Evolutionary conservation across 2,329 filamentous ascomycete species (phyloP).

Genomic region (Ophiostoma perfectum): DNA sequence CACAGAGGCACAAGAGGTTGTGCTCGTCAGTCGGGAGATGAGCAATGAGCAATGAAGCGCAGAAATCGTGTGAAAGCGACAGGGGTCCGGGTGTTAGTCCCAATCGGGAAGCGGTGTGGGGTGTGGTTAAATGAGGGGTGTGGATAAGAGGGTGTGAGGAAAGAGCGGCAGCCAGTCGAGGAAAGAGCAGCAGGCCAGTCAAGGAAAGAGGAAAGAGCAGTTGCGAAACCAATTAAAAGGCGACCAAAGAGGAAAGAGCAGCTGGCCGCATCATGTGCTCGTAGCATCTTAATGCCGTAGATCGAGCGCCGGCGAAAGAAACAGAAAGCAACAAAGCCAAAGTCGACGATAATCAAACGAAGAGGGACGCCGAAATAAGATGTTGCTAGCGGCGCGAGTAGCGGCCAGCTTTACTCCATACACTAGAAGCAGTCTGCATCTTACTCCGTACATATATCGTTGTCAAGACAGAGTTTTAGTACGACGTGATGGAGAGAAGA

Average conservation of each 20-base stretch:
- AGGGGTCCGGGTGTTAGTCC: slow-evolving; percentile 10
- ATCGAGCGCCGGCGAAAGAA: background rate
- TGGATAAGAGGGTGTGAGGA: background rate
- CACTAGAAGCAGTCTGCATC: background rate
- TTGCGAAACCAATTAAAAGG: background rate
- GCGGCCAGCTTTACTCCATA: background rate
- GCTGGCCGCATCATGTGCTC: background rate
- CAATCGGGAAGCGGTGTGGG: background rate
- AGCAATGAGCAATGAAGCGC: slow-evolving; percentile 11
- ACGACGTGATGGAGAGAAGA: background rate
- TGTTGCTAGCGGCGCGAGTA: background rate
- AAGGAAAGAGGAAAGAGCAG: background rate
- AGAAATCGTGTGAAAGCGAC: background rate
- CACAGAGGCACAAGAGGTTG: too few relatives aligned
- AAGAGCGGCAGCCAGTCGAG: too few relatives aligned
- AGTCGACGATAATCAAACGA: background rate
- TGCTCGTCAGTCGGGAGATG: slow-evolving; percentile 11
- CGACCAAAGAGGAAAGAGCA: background rate
- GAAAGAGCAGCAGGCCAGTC: background rate
- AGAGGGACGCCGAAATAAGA: background rate
- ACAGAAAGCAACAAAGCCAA: background rate
- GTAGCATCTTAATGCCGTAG: too few relatives aligned
- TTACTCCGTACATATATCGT: background rate
- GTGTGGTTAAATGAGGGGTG: slow-evolving; percentile 13
- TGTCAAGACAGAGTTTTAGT: background rate